Evolutionary conservation across 805 yeast genomes (phyloP), one percentile per base, ranked within the genome.

Genomic region (Candida coquimbonensis): DNA sequence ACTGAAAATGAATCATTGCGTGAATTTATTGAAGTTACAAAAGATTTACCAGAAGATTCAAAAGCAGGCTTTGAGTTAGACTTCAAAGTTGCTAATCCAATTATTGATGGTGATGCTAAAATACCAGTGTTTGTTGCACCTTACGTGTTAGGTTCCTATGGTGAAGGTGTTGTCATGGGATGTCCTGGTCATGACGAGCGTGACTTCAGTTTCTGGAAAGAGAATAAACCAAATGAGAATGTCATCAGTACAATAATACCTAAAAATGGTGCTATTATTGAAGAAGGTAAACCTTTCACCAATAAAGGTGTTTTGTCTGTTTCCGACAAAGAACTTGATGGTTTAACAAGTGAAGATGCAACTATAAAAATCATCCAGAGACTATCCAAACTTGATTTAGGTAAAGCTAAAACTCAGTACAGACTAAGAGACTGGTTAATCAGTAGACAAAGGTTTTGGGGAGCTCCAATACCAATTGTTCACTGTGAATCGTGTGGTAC

Each of bases 81-180:
- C 2, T 41, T 81, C 1, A 60, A 58, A 27, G 81, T 76, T 0
- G 53, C 67, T 0, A 73, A 86, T 49, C 99, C 99, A 1, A 63
- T 90, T 2, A 64, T 66, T 32, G 61, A 68, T 1, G 59, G 63
- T 3, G 45, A 61, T 0, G 47, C 45, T 14, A 53, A 65, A 29
- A 48, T 91, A 6, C 97, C 97, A 0, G 79, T 91, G 0, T 93
- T 77, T 67, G 90, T 75, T 3, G 96, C 98, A 0, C 96, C 96
- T 0, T 93, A 90, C 62, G 98, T 91, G 0, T 61, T 91, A 33
- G 80, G 85, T 5, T 67, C 75, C 4, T 91, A 91, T 59, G 97
- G 97, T 1, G 79, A 79, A 46, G 96, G 96, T 36, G 96, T 96
- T 1, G 98, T 91, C 0, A 91, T 93, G 98, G 99, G 99, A 1